Conservation (phyloP, 2,329 filamentous ascomycete genomes). For the Botryotinia globosa region DNA sequence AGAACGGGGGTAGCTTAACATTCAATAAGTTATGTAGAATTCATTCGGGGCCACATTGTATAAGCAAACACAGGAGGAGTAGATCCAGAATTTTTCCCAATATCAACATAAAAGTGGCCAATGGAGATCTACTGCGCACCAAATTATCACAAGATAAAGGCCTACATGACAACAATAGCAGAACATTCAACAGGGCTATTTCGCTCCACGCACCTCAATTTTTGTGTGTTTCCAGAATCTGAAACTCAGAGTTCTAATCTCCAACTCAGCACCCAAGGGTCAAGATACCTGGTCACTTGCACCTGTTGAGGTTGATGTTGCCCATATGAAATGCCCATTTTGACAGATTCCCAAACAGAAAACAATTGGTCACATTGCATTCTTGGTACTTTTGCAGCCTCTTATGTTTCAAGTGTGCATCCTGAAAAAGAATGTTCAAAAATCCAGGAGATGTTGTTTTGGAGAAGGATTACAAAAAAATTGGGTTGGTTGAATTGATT, state of each 20-base stretch:
- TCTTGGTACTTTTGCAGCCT: neutral
- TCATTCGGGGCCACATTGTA: neutral
- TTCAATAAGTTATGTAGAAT: neutral
- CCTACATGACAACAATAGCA: neutral
- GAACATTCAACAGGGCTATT: neutral
- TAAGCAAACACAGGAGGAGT: neutral
- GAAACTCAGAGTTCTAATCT: neutral
- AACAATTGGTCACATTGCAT: neutral
- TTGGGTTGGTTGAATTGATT: neutral
- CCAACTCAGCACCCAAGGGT: neutral
- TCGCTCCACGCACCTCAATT: neutral
- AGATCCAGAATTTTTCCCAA: neutral
- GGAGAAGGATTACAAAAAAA: neutral
- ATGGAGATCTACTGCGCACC: neutral
- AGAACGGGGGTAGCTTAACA: neutral
- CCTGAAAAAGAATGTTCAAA: neutral
- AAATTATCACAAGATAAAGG: too few relatives aligned
- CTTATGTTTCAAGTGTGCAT: neutral
- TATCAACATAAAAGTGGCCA: rapidly evolving
- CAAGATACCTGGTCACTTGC: neutral
- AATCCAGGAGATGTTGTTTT: neutral
- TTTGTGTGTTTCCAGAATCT: neutral
- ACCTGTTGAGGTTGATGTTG: neutral
- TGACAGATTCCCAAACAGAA: neutral
- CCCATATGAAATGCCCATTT: neutral